Conservation (phyloP, 2,329 filamentous ascomycete genomes). For the Nothopassalora personata region DNA sequence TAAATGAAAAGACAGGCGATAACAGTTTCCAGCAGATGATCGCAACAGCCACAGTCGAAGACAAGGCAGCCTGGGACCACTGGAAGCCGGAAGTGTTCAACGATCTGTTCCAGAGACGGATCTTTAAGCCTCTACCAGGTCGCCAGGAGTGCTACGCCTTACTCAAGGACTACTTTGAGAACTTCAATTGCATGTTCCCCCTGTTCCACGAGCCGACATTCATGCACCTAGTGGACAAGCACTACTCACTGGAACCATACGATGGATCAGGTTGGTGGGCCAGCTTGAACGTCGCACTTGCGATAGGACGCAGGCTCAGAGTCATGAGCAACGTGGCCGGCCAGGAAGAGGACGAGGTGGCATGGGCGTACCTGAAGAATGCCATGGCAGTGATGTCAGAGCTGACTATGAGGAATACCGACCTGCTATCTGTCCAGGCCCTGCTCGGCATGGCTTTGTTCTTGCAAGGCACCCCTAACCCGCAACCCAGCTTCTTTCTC, state of each 20-base stretch:
- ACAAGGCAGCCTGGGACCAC: slow-evolving; percentile 92
- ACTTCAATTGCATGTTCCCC: slow-evolving; percentile 99
- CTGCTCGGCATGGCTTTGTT: slow-evolving; percentile 90
- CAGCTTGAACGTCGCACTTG: slow-evolving; percentile 85
- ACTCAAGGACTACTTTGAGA: slow-evolving; percentile 91
- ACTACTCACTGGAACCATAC: slow-evolving; percentile 89
- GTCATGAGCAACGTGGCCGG: slow-evolving; percentile 94
- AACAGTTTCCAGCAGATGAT: slow-evolving; percentile 94
- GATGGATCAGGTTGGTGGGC: slow-evolving; percentile 98
- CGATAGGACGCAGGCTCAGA: slow-evolving; percentile 85
- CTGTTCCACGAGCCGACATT: slow-evolving; percentile 97
- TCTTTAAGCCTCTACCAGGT: slow-evolving; percentile 77
- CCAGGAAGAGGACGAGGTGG: slow-evolving; percentile 86
- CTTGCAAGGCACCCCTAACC: slow-evolving; percentile 92
- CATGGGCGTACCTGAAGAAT: slow-evolving; percentile 95
- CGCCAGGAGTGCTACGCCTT: slow-evolving; percentile 84
- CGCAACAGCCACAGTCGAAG: slow-evolving; percentile 72
- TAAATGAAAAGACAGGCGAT: slow-evolving; percentile 96
- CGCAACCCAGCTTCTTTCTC: slow-evolving; percentile 86
- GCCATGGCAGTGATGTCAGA: slow-evolving; percentile 90
- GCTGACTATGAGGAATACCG: slow-evolving; percentile 90
- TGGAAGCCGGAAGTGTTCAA: slow-evolving; percentile 98
- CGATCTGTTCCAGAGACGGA: slow-evolving; percentile 78
- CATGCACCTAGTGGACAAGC: slow-evolving; percentile 91
- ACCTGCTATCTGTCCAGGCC: slow-evolving; percentile 89